Conservation (phyloP, 345 rosid species). For the Carallia pectinifolia region DNA sequence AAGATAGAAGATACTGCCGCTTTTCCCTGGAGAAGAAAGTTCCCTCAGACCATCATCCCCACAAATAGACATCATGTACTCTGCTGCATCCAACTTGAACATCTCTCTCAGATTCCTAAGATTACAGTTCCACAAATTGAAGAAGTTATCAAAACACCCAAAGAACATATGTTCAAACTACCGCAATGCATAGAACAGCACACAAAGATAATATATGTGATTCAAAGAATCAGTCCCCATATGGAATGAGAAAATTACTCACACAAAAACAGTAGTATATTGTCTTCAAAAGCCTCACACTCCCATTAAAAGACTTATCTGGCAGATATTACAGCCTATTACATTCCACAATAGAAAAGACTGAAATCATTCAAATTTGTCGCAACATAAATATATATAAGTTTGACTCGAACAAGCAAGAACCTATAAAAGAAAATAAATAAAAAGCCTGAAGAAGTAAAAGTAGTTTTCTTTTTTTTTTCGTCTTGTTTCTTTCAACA, state of each 20-base stretch:
- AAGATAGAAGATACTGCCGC: slow-evolving; percentile 93
- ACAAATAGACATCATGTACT: slow-evolving; percentile 99
- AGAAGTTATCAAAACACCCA: slow-evolving; percentile 1
- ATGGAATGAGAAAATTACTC: background rate
- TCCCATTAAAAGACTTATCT: background rate
- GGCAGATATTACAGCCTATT: background rate
- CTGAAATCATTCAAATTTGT: no score
- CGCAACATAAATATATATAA: no score
- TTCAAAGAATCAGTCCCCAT: background rate
- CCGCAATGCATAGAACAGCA: background rate
- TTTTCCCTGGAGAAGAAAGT: slow-evolving; percentile 85
- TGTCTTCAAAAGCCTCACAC: no score
- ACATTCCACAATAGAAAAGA: background rate
- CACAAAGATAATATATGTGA: background rate
- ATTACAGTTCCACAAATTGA: slow-evolving; percentile 5
- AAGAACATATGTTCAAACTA: background rate
- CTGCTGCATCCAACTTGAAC: slow-evolving; percentile 98
- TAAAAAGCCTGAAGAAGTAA: no score
- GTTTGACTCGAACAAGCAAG: no score
- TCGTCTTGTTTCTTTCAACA: no score
- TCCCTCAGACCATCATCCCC: slow-evolving; percentile 90
- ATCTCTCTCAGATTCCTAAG: slow-evolving; percentile 91
- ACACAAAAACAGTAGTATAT: background rate
- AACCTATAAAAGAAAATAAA: no score
- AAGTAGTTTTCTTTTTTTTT: no score